Conservation (phyloP, 2,329 filamentous ascomycete species). For the Apiospora kogelbergensis region DNA sequence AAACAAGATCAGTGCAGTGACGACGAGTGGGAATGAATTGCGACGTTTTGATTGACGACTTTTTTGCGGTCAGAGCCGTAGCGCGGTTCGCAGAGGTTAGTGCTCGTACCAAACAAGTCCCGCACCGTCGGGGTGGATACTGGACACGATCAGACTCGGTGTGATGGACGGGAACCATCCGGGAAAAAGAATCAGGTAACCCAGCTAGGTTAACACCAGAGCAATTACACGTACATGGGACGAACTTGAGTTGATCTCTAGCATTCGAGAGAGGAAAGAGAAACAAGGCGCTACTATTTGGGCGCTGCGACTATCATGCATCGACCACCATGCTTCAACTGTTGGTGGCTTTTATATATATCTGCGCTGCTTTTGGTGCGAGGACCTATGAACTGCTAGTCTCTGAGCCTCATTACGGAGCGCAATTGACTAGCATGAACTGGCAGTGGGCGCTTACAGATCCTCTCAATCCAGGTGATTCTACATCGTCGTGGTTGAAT, state of each 20-base stretch:
- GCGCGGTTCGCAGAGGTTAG: neutral
- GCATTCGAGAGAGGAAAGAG: neutral
- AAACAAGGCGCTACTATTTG: neutral
- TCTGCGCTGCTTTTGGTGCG: neutral
- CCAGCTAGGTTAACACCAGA: neutral
- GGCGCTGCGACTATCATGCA: neutral
- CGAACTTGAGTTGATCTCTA: neutral
- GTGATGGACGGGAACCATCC: neutral
- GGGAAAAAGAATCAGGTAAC: neutral
- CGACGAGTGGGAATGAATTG: slow-evolving; percentile 1
- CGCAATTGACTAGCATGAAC: neutral
- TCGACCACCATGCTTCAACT: neutral
- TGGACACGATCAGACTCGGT: neutral
- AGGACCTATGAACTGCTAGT: neutral
- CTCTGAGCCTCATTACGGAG: neutral
- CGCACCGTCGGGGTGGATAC: neutral
- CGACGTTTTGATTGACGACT: slow-evolving; percentile 13
- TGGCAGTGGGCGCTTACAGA: neutral
- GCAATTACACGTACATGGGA: neutral
- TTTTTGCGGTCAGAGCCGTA: slow-evolving; percentile 11
- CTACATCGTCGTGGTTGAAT: neutral
- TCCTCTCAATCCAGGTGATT: neutral
- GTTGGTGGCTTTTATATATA: too few relatives aligned
- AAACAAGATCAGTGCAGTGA: slow-evolving; percentile 4
- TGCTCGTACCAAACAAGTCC: slow-evolving; percentile 3